Conservation (phyloP, 2,329 filamentous ascomycete genomes). For the Davidsoniella eucalypti region DNA sequence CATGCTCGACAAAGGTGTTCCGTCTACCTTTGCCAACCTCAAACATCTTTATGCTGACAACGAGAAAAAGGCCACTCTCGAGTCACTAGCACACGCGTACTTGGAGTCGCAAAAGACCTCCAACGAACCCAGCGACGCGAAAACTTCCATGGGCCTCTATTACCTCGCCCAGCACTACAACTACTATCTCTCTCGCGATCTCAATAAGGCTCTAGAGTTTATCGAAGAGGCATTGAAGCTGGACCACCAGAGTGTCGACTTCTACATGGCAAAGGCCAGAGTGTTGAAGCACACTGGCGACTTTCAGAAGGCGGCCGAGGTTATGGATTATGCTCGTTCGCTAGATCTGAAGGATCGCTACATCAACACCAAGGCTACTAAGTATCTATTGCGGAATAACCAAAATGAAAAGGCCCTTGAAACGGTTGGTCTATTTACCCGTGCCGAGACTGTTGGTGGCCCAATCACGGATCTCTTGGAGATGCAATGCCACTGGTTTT, state of each 20-base stretch:
- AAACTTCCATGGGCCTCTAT: constrained; percentile 43
- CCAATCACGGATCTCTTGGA: constrained; percentile 83
- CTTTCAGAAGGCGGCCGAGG: constrained; percentile 59
- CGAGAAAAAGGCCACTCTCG: constrained; percentile 61
- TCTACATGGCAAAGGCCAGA: constrained; percentile 85
- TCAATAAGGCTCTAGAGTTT: constrained; percentile 64
- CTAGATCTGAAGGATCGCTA: constrained; percentile 85
- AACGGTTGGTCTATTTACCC: constrained; percentile 86
- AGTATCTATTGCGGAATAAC: constrained; percentile 88
- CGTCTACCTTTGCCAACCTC: constrained; percentile 90
- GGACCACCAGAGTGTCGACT: constrained; percentile 70
- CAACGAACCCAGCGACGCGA: constrained; percentile 41
- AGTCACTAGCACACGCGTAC: constrained; percentile 64
- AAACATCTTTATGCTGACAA: constrained; percentile 77
- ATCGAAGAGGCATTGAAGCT: constrained; percentile 71
- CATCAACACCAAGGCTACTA: constrained; percentile 96
- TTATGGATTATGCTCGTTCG: constrained; percentile 74
- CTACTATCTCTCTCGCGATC: constrained; percentile 71
- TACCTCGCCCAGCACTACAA: constrained; percentile 97
- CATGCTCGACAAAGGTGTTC: constrained; percentile 84
- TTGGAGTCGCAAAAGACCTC: constrained; percentile 33
- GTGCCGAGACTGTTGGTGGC: constrained; percentile 75
- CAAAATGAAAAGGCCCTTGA: constrained; percentile 73
- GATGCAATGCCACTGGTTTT: constrained; percentile 97
- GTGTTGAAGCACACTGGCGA: constrained; percentile 87